Percentiles rank a stretch among this genome's conserved stretches.
Evolutionary conservation across 352 stramenopile genomes (phyloP).

Genomic region (Pythium sp.): DNA sequence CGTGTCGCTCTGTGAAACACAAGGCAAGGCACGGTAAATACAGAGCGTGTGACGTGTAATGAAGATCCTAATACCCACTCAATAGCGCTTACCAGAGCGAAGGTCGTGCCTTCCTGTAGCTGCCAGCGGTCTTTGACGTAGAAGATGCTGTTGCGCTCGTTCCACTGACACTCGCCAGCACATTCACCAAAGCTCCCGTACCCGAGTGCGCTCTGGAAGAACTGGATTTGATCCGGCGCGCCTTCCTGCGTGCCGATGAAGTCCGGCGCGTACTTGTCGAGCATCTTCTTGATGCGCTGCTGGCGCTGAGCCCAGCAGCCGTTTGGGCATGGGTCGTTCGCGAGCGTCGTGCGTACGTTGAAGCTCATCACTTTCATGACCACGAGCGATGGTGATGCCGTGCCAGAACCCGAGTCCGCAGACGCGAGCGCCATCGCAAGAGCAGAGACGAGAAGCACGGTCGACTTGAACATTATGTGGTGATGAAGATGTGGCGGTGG

Average conservation of each 20-base stretch:
- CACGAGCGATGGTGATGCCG: not conserved
- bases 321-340: slow-evolving; percentile 52
- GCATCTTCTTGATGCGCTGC: slow-evolving; percentile 30
- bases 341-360: slow-evolving; percentile 64
- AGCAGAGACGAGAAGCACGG: not conserved
- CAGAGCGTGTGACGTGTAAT: not conserved
- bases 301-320: slow-evolving; percentile 70
- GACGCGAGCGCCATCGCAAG: not conserved
- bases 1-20: slow-evolving; percentile 48
- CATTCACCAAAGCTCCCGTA: slow-evolving; percentile 56
- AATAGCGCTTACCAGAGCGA: slow-evolving; percentile 45
- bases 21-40: not conserved
- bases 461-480: slow-evolving; percentile 6
- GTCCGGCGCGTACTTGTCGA: slow-evolving; percentile 48
- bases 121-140: slow-evolving; percentile 44
- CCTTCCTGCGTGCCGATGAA: slow-evolving; percentile 68
- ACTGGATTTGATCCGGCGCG: slow-evolving; percentile 51
- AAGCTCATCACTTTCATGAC: slow-evolving; percentile 66
- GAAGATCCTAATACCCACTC: not conserved
- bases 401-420: not conserved
- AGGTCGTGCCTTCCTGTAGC: slow-evolving; percentile 39
- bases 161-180: slow-evolving; percentile 47
- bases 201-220: slow-evolving; percentile 40
- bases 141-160: slow-evolving; percentile 73
- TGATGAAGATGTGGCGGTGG: not conserved